A percentile compares a stretch with the other conserved stretches of the same genome.
These are phyloP conservation scores for Lactifluus piperatus DNA, from an alignment of 768 basidiomycete species.

Conservation along the genomic window DNA sequence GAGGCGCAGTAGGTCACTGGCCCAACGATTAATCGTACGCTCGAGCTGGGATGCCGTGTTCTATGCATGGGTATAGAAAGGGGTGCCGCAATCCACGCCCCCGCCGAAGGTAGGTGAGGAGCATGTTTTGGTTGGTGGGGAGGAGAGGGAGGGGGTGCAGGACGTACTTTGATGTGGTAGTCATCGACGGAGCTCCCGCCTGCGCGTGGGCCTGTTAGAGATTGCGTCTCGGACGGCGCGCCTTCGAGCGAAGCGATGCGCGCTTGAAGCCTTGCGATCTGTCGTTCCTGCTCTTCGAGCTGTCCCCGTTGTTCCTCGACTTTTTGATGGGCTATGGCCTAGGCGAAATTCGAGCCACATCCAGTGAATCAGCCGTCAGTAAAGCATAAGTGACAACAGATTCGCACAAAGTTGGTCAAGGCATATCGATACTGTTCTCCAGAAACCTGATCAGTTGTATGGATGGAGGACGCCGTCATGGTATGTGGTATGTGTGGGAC, in stretches of 20 bases:
- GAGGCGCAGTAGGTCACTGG: conserved; percentile 57
- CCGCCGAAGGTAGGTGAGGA: neutral
- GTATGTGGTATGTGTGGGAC: neutral
- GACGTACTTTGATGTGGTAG: conserved; percentile 71
- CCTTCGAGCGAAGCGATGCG: conserved; percentile 74
- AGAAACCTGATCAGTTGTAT: conserved; percentile 28
- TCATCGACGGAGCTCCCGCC: conserved; percentile 70
- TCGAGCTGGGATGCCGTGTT: conserved; percentile 63
- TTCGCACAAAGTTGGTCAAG: conserved; percentile 59
- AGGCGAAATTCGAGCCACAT: neutral
- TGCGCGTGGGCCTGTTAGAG: conserved; percentile 28
- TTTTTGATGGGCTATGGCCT: conserved; percentile 85
- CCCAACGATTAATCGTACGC: conserved; percentile 81
- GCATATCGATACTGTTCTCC: conserved; percentile 77
- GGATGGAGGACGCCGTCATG: neutral
- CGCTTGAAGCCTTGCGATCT: conserved; percentile 62
- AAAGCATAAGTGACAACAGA: neutral
- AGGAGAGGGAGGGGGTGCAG: neutral
- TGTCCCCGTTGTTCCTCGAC: conserved; percentile 75
- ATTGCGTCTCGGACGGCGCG: conserved; percentile 28
- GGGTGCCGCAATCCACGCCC: neutral
- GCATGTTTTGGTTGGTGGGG: too few relatives aligned
- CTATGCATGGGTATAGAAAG: conserved; percentile 29
- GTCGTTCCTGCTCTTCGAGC: conserved; percentile 76
- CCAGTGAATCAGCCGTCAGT: neutral